phyloP scores from a whole-genome alignment of 108 stramenopile species.

The Ochromonas danica region DNA sequence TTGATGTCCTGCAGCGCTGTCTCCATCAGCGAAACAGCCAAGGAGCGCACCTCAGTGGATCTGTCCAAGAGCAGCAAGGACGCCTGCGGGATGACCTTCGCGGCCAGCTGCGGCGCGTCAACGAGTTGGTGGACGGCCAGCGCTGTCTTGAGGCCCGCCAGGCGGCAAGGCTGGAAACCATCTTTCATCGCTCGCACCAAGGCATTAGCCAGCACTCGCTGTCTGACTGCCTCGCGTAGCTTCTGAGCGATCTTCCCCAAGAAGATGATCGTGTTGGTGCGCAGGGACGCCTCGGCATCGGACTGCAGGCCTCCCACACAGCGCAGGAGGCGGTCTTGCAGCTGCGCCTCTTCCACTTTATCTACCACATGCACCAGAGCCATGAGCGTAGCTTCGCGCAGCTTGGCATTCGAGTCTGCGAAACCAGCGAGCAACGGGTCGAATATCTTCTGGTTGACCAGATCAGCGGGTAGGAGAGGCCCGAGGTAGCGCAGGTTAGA shows the following conservation, averaged over 20 bases:
- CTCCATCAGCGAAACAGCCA: background rate
- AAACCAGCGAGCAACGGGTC: slow-evolving; percentile 51
- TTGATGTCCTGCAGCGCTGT: background rate
- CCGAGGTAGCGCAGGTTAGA: slow-evolving; percentile 36
- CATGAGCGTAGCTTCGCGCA: slow-evolving; percentile 53
- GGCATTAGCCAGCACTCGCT: background rate
- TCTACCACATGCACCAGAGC: slow-evolving; percentile 48
- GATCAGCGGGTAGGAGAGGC: slow-evolving; percentile 29
- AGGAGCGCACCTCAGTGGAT: slow-evolving; percentile 1
- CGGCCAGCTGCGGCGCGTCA: background rate
- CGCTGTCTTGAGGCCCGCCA: slow-evolving; percentile 30
- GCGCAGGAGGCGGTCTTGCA: slow-evolving; percentile 51
- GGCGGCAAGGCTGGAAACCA: slow-evolving; percentile 1
- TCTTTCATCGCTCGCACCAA: slow-evolving; percentile 14
- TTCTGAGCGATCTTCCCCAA: slow-evolving; percentile 46
- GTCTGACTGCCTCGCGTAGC: slow-evolving; percentile 12
- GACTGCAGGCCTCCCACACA: slow-evolving; percentile 47
- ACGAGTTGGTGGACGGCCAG: background rate
- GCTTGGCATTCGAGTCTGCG: slow-evolving; percentile 47
- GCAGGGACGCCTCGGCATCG: slow-evolving; percentile 53
- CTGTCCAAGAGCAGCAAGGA: slow-evolving; percentile 12
- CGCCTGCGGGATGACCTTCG: slow-evolving; percentile 26
- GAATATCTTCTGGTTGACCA: slow-evolving; percentile 47
- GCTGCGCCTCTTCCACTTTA: slow-evolving; percentile 45
- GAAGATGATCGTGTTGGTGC: slow-evolving; percentile 53